Conservation (phyloP, 2,329 filamentous ascomycete species). For the Sclerotinia sclerotiorum region DNA sequence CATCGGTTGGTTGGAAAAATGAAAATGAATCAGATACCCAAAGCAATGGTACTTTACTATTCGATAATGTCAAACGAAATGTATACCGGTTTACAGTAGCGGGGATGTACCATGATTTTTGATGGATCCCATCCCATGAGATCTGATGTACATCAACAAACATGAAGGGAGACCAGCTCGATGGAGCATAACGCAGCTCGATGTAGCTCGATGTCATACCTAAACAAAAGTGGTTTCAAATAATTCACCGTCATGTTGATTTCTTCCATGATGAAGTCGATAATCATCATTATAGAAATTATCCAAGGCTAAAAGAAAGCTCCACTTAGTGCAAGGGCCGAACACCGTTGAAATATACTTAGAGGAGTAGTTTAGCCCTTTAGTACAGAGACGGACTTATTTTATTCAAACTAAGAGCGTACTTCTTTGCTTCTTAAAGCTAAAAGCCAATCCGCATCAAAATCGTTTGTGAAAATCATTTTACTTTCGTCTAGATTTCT, state of each 20-base stretch:
- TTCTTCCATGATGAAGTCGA: constrained; percentile 12
- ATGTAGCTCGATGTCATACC: constrained; percentile 19
- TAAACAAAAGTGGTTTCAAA: background rate
- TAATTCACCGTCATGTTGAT: background rate
- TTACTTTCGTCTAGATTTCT: background rate
- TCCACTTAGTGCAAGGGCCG: constrained; percentile 1
- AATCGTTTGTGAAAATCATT: background rate
- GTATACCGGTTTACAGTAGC: background rate
- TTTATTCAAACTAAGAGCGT: background rate
- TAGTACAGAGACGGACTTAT: constrained; percentile 3
- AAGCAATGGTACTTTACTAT: background rate
- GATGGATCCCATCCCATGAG: background rate
- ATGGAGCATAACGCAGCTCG: constrained; percentile 2
- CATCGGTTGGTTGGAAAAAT: background rate
- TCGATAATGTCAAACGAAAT: background rate
- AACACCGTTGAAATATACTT: background rate
- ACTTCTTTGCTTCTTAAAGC: constrained; percentile 4
- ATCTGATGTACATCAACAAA: background rate
- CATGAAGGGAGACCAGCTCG: background rate
- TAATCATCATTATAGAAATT: background rate
- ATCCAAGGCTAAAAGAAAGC: background rate
- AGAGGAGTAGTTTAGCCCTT: constrained; percentile 14
- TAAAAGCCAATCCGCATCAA: background rate
- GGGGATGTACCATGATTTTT: background rate
- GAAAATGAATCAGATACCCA: background rate